Conservation (phyloP, 768 basidiomycete genomes). For the Coprinopsis strossmayeri region DNA sequence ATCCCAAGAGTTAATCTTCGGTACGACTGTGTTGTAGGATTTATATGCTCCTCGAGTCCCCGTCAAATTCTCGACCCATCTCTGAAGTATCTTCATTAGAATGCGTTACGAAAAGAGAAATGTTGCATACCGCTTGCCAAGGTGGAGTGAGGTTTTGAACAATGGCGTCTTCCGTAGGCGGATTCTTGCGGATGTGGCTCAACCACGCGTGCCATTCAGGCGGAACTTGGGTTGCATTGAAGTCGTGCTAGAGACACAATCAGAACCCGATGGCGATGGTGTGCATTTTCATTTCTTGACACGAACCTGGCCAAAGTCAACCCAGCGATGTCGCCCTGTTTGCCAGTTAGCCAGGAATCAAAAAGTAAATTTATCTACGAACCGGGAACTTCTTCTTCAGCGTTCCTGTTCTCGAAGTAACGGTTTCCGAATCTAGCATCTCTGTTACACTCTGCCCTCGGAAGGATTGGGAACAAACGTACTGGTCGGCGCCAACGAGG, state of each 20-base stretch:
- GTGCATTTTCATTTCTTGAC: not conserved
- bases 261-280: not conserved
- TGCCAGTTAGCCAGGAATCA: conserved; percentile 4
- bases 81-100: conserved; percentile 35
- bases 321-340: conserved; percentile 91
- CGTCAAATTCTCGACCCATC: conserved; percentile 83
- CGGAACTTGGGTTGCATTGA: conserved; percentile 89
- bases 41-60: conserved; percentile 90
- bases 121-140: conserved; percentile 72
- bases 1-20: conserved; percentile 82
- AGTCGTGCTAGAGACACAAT: conserved; percentile 61
- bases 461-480: conserved; percentile 26
- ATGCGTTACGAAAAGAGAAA: not conserved
- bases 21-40: conserved; percentile 79
- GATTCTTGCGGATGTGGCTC: conserved; percentile 77
- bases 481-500: conserved; percentile 79
- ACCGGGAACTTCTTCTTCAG: conserved; percentile 87
- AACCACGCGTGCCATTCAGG: conserved; percentile 98
- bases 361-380: conserved; percentile 16
- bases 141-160: conserved; percentile 63
- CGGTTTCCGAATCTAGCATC: conserved; percentile 78
- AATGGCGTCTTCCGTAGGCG: conserved; percentile 70
- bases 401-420: conserved; percentile 89
- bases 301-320: conserved; percentile 82
- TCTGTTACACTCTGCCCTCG: conserved; percentile 4